Base-by-base conservation (phyloP, 495 filamentous ascomycete species). In the Podospora fimiseda region DNA sequence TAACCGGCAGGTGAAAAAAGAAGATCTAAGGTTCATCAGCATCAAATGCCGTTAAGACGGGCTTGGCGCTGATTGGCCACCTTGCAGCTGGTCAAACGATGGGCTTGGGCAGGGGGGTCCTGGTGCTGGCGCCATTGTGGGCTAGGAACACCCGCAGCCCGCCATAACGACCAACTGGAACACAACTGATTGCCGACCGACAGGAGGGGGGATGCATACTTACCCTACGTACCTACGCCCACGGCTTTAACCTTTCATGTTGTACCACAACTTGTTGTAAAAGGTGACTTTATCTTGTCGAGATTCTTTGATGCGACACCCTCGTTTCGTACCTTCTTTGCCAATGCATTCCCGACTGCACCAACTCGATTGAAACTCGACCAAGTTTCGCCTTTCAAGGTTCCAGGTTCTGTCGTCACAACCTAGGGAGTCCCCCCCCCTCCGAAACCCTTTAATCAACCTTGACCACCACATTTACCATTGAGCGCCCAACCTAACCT, bases 1-100 rank as follows among this genome's bases (percentile, higher is more conserved):
- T 33, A 27, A 40, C 48, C n/a, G 14, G 36, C 8, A 37, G 11
- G 27, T 33, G 11, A 33, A 11, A 33, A 38, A 46, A 14, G 40
- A 20, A 48, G 51, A 22, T 33, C 27, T 11, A 33, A 5, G 27
- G 6, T 33, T 33, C 27, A 11, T 33, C 27, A 33, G 42, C 9
- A 21, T 4, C 16, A 7, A 18, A 41, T 14, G 42, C 42, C 42
- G 42, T 19, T 44, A 22, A 22, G 42, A 21, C 18, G 13, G 9
- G 18, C 50, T 57, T 38, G 43, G 50, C 50, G n/a, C 45, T 38
- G 20, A 58, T 45, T 49, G 50, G 55, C 50, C 55, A 51, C 23
- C 30, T 44, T 51, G 7, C 5, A 5, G 8, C 5, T 45, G 38
- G 39, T 43, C 55, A 22, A 37, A 49, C 44, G 23, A 47, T 27